Conservation (phyloP, 371 early-diverging fungal genomes). For the Smittium mucronatum region DNA sequence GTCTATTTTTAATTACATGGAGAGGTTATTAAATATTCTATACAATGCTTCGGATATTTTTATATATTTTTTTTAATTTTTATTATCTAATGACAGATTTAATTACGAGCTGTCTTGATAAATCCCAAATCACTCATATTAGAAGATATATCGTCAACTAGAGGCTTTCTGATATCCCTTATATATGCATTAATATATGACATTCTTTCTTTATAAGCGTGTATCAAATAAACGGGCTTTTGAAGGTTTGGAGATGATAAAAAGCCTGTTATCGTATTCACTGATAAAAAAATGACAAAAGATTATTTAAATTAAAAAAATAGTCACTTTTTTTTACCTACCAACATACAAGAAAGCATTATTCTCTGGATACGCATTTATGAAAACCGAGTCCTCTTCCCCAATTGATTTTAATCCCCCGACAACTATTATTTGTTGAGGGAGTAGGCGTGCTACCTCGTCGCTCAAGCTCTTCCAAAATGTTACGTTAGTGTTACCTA, state of each 20-base stretch:
- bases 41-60: too few species aligned
- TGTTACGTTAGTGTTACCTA: conserved; percentile 9
- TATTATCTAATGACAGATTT: too few species aligned
- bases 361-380: conserved; percentile 2
- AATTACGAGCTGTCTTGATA: neutral
- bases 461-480: conserved; percentile 3
- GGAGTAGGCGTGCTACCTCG: neutral
- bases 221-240: neutral
- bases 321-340: neutral
- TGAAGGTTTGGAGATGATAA: conserved; percentile 4
- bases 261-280: conserved; percentile 7
- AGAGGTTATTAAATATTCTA: too few species aligned
- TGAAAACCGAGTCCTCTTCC: neutral
- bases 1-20: neutral
- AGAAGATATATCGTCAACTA: neutral
- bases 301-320: neutral
- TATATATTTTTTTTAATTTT: too few species aligned
- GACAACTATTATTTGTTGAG: neutral
- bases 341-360: neutral
- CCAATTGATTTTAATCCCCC: conserved; percentile 2
- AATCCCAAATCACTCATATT: neutral
- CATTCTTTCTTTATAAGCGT: neutral
- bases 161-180: conserved; percentile 1
- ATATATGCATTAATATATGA: conserved; percentile 6
- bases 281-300: neutral